Conservation (phyloP, 257 asterid species). For the Salvia splendens region DNA sequence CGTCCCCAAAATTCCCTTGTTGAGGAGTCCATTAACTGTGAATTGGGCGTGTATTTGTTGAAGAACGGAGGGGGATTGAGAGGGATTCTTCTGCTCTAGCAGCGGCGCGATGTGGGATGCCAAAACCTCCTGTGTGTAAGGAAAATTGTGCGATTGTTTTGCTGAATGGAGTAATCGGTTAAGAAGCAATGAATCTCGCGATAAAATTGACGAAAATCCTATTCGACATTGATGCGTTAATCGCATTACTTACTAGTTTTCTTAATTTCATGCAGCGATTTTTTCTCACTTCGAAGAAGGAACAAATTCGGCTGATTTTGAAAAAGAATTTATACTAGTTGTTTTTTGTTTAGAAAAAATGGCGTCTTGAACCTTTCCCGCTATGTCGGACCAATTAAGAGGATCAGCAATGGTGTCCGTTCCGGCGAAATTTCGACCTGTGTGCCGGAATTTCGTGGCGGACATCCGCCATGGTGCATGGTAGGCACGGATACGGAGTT, state of each 20-base stretch:
- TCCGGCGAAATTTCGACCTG: too few relatives aligned
- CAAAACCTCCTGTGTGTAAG: constrained; percentile 50
- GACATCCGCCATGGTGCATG: too few relatives aligned
- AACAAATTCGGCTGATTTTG: neutral
- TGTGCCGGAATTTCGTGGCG: too few relatives aligned
- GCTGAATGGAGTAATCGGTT: constrained; percentile 30
- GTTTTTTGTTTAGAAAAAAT: neutral
- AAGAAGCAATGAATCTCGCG: constrained; percentile 14
- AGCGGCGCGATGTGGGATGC: constrained; percentile 73
- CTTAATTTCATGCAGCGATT: constrained; percentile 11
- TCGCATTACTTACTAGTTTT: neutral
- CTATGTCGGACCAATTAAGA: too few relatives aligned
- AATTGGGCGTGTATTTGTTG: constrained; percentile 75
- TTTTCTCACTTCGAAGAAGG: neutral
- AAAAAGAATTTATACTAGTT: neutral
- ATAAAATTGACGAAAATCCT: constrained; percentile 31
- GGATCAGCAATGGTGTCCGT: too few relatives aligned
- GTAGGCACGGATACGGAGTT: too few relatives aligned
- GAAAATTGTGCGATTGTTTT: constrained; percentile 27
- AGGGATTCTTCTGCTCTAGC: constrained; percentile 38
- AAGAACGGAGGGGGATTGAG: constrained; percentile 32
- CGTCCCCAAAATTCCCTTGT: constrained; percentile 67
- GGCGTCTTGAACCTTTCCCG: neutral
- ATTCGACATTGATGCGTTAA: constrained; percentile 34
- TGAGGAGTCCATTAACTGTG: constrained; percentile 65